phyloP scores from a whole-genome alignment of 2,329 filamentous ascomycete species.

The Neofusicoccum sp. region DNA sequence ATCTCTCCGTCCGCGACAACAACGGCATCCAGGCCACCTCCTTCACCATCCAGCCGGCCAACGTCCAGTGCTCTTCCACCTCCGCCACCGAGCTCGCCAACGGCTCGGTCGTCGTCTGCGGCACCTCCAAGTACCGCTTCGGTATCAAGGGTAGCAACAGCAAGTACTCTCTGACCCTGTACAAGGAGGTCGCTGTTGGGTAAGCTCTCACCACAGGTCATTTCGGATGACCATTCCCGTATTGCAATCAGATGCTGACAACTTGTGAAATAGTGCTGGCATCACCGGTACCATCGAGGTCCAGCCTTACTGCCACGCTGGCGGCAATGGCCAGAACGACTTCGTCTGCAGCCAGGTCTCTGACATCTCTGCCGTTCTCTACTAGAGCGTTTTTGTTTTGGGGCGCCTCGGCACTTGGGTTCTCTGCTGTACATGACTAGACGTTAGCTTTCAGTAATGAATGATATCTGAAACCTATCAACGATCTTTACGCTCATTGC shows the following conservation, averaged over 20 bases:
- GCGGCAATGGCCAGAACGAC: neutral
- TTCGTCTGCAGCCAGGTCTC: neutral
- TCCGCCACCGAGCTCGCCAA: neutral
- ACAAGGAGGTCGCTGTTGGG: slow-evolving; percentile 4
- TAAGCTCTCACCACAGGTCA: no score
- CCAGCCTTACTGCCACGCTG: neutral
- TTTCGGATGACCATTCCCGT: no score
- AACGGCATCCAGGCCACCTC: neutral
- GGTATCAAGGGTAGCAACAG: neutral
- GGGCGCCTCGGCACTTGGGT: no score
- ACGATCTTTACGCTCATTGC: no score
- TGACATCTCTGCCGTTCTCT: no score
- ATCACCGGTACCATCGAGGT: neutral
- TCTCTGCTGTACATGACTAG: no score
- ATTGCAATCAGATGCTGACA: no score
- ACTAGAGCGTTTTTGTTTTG: no score
- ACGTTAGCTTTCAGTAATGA: no score
- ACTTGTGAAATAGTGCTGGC: no score
- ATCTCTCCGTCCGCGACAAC: slow-evolving; percentile 8
- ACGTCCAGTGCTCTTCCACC: slow-evolving; percentile 1
- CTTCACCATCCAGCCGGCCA: slow-evolving; percentile 5
- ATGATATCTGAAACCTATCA: no score
- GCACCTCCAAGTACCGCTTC: slow-evolving; percentile 7
- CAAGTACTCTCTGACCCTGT: neutral
- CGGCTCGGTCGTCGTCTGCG: neutral